phyloP scores from a whole-genome alignment of 352 stramenopile species.

The Globisporangium solare region DNA sequence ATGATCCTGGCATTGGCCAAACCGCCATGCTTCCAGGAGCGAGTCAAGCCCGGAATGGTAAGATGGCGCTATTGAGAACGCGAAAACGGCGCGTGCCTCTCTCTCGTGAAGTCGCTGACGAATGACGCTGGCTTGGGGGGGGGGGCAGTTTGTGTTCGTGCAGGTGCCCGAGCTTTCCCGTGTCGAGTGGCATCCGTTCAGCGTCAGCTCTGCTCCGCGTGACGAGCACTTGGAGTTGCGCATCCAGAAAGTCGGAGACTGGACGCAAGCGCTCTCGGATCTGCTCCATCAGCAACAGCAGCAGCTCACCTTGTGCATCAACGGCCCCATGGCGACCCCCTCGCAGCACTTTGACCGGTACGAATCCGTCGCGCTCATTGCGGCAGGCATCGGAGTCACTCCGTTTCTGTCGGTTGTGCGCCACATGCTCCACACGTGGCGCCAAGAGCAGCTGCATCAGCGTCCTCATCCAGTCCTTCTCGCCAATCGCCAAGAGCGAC shows the following conservation, averaged over 20 bases:
- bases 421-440: conserved; percentile 28
- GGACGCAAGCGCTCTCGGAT: conserved; percentile 24
- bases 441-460: neutral
- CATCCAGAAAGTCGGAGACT: conserved; percentile 39
- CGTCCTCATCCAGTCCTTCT: too few species aligned
- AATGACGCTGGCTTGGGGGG: neutral
- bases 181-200: conserved; percentile 82
- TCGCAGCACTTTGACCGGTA: conserved; percentile 23
- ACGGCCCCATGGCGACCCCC: conserved; percentile 33
- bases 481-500: neutral
- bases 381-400: conserved; percentile 32
- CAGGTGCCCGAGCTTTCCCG: conserved; percentile 44
- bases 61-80: neutral
- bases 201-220: conserved; percentile 41
- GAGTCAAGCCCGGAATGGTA: conserved; percentile 34
- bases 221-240: conserved; percentile 39
- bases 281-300: neutral
- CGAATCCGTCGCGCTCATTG: conserved; percentile 26
- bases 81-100: neutral
- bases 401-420: conserved; percentile 46
- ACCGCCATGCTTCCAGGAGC: conserved; percentile 17
- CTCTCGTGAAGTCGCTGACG: neutral
- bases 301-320: conserved; percentile 13
- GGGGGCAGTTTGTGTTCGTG: conserved; percentile 54
- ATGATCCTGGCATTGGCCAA: conserved; percentile 32